Evolutionary conservation across 2,329 filamentous ascomycete species (phyloP), one percentile per base, ranked within the genome.

Genomic region (Ilyonectria mors-panacis): DNA sequence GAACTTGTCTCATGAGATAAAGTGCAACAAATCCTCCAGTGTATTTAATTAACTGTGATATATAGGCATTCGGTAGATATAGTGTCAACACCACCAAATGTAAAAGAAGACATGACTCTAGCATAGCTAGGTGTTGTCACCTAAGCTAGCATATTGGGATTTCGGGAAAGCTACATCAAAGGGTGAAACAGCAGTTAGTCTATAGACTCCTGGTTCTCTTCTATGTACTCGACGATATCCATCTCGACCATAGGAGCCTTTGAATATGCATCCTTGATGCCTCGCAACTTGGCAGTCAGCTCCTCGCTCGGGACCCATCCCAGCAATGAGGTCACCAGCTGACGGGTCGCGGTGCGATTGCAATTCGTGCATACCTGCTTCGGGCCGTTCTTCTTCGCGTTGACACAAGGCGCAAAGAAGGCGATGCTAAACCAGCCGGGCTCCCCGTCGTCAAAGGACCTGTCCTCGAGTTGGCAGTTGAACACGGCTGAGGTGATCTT

Each of bases 251-350:
- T 63, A 2, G 59, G 63, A 17, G 53, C 45, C 13, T 37, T 30
- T 21, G 37, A 33, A 58, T 53, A 63, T 3, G 17, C 63, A 53
- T 63, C 53, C 13, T 66, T 59, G 13, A 66, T 63, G 5, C 51
- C 44, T 15, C 35, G 53, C 19, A 66, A 15, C 21, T 66, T 66
- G 12, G 26, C 47, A 13, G 42, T 51, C 13, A 66, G 4, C 53
- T 66, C 59, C 4, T 53, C n/a, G 12, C 48, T 51, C 8, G 64
- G 64, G 7, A 23, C 42, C 64, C 64, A 66, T 6, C 59, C 64
- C 10, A 59, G 6, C 7, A 63, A 33, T 5, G 37, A 58, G 8
- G 54, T 66, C 2, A 66, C 47, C 8, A 66, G 47, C 42, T 63
- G 59, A 4, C 64, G 64, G 4, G n/a, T 48, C 13, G 30, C 33